Evolutionary conservation across 805 yeast species (phyloP), one percentile per base, ranked within the genome.

Genomic region (Millerozyma acaciae): DNA sequence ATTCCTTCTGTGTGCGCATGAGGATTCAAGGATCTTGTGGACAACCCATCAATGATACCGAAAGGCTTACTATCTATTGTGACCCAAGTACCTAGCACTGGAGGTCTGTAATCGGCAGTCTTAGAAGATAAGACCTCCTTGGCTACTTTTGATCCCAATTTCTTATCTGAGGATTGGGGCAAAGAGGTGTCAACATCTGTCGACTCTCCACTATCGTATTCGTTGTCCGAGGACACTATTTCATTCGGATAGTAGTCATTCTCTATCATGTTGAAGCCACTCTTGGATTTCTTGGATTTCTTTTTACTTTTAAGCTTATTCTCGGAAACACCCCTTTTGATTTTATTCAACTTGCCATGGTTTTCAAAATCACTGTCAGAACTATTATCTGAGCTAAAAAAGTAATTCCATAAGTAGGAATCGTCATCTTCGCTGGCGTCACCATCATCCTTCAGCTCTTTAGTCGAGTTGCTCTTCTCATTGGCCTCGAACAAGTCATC

Each of bases 21-120:
- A n/a, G n/a, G 9, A 14, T 28, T 25, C 42, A 90, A 64, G 2
- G 95, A 82, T 35, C 96, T 72, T 0, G 97, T 93, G 0, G 95
- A 80, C 19, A 86, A 71, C 4, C 98, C 98, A 55, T 90, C 97
- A 50, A 90, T 90, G 38, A 90, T 87, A 15, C 96, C 94, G 57
- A 84, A 87, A 1, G 96, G 96, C 48, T 86, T 80, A 32, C 76
- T 76, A 28, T 68, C 75, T 32, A 81, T 76, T 5, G 94, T 81
- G 21, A 83, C 79, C 94, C 97, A 90, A 2, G 95, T 82, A 0
- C 97, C 97, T 37, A 90, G 66, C 17, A 85, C 75, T 2, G 98
- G 98, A 4, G 97, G 97, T 34, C 95, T 66, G 41, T 87, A 78
- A 33, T 89, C 87, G 16, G 85, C 83, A 5, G 83, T 79, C 32